Percentiles rank a stretch among this genome's conserved stretches.
phyloP scores from a whole-genome alignment of 1,284 basidiomycete genomes.

The Rhodotorula sp. region DNA sequence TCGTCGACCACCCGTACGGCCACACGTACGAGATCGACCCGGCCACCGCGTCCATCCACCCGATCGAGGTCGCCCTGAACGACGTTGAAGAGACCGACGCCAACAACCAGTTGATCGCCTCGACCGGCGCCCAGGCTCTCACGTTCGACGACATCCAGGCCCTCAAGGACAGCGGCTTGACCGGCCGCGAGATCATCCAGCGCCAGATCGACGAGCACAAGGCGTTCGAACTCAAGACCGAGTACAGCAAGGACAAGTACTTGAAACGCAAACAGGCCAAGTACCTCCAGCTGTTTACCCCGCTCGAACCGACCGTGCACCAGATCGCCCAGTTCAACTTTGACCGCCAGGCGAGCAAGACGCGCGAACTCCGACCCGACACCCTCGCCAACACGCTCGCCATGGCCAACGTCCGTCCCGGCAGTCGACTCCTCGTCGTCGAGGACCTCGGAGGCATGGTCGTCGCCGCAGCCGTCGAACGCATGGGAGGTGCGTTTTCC shows the following conservation, averaged over 20 bases:
- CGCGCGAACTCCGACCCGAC: constrained; percentile 83
- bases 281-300: constrained; percentile 80
- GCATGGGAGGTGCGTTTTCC: constrained; percentile 66
- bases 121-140: constrained; percentile 66
- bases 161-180: constrained; percentile 70
- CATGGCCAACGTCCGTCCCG: constrained; percentile 77
- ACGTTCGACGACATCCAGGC: constrained; percentile 75
- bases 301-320: constrained; percentile 80
- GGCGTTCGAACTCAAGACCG: constrained; percentile 86
- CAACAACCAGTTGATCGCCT: constrained; percentile 81
- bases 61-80: constrained; percentile 29
- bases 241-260: constrained; percentile 96
- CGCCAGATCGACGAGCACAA: constrained; percentile 87
- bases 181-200: constrained; percentile 87
- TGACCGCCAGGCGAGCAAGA: constrained; percentile 65
- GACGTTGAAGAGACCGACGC: constrained; percentile 72
- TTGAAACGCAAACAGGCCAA: constrained; percentile 91
- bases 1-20: constrained; percentile 71
- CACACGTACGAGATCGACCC: constrained; percentile 68
- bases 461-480: constrained; percentile 77
- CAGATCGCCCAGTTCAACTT: constrained; percentile 91
- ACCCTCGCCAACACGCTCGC: constrained; percentile 83
- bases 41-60: constrained; percentile 13
- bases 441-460: constrained; percentile 86
- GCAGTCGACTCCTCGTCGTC: constrained; percentile 80